Base-by-base conservation (phyloP, 1,139 yeast species). In the Pichia cactophila region DNA sequence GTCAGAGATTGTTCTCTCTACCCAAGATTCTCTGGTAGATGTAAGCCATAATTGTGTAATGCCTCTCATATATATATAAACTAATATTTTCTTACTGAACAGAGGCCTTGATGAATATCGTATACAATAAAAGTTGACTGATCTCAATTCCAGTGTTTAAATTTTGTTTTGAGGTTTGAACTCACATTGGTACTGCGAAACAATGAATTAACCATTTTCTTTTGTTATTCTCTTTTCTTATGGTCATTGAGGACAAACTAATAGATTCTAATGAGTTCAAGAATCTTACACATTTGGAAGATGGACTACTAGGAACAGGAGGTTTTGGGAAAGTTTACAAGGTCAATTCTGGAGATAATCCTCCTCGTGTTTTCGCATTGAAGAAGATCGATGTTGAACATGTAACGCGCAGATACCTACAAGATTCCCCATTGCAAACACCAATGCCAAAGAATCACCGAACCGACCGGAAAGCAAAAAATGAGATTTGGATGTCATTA, bases 11-110 rank as follows among this genome's bases (percentile, higher is more conserved):
- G 98, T 71, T 86, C 96, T 36, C 77, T 94, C 70, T 92, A 92
- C 70, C 99, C 99, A 59, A 86, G 99, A 73, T 92, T 87, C 76
- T 78, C 95, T 52, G 98, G 98, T 56, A 84, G 99, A 77, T 90
- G 97, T 75, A 86, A 81, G 72, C 99, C 99, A 72, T 92, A 69
- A 47, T 16, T 41, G 5, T 23, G 9, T 11, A 31, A n/a, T 42
- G 26, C 38, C 6, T 35, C 7, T 14, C 12, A 14, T 29, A 26
- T 5, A 31, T 23, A n/a, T 26, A 16, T 26, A 16, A 20, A 12
- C 26, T 16, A 29, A 20, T 41, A 28, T 31, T 31, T n/a, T 10
- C n/a, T 12, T 14, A 31, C 35, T 31, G 12, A 31, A 28, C 31
- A 8, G 11, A 8, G 11, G 11, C 12, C 6, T 28, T 3, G 11